Base-by-base conservation (phyloP, 805 yeast species). In the Teunomyces stri region DNA sequence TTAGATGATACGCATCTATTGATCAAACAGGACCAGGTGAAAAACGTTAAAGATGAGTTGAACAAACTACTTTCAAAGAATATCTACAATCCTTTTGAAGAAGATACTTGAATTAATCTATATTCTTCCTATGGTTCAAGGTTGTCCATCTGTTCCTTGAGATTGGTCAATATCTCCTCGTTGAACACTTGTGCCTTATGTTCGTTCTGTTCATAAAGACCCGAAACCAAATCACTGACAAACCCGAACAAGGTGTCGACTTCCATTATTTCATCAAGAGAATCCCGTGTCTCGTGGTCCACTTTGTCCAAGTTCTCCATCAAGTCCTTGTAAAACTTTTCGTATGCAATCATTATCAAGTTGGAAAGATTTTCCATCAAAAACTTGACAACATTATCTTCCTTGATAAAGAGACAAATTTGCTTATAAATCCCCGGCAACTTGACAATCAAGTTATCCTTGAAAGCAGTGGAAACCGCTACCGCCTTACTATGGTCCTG, bases 1-100 rank as follows among this genome's bases (percentile, higher is more conserved):
- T 75, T 92, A 36, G 98, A 94, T 61, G 97, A 91, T 40, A 88
- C 94, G 1, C 98, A 94, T 65, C 66, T 92, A 15, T 72, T 94
- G 51, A 85, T 92, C 25, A 92, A 88, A 55, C 85, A 85, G 28
- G 78, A 80, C 33, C 87, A 84, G 66, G 87, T 92, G 2, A 84
- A 81, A 20, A 82, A 74, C 59, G 84, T 92, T 42, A 92, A 90
- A 56, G 72, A 68, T 44, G 96, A 92, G 63, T 75, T 92, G 54
- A 89, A 87, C 60, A 69, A 81, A 51, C 67, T 89, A 51, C 71
- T 92, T 20, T 82, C 96, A 1, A 83, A 87, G 64, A 94, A 92
- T 61, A 83, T 92, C 1, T 92, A 87, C 66, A 85, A 88, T 57
- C 94, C 96, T 2, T 64, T 84, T 51, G 92, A 87, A 21, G 95